A percentile compares a stretch with the other conserved stretches of the same genome.
Evolutionary conservation across 2,329 filamentous ascomycete genomes (phyloP).

Genomic region (Davidsoniella virescens): DNA sequence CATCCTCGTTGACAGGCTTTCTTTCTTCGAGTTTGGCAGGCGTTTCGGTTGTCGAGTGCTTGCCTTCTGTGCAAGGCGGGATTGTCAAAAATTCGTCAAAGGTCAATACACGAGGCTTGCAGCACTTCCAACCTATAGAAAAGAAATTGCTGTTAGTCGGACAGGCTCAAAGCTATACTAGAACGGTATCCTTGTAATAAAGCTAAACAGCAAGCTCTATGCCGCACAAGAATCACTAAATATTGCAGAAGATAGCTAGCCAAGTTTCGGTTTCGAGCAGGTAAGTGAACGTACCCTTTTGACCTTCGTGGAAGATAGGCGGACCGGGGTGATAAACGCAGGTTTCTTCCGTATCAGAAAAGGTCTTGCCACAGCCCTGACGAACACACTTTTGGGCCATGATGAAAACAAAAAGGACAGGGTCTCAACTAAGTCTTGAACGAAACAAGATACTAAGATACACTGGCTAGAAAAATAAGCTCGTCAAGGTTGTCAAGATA

Average conservation of each 20-base stretch:
- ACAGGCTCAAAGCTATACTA: neutral
- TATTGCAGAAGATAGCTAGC: too few species aligned
- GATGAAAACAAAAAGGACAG: neutral
- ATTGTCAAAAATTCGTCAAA: conserved; percentile 97
- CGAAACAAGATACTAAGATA: too few species aligned
- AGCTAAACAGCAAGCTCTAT: neutral
- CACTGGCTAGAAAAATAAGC: too few species aligned
- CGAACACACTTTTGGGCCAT: conserved; percentile 87
- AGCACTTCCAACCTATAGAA: conserved; percentile 83
- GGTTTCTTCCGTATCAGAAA: conserved; percentile 56
- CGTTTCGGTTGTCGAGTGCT: conserved; percentile 73
- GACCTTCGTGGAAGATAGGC: conserved; percentile 91
- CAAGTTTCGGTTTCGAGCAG: neutral
- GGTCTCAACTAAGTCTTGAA: too few species aligned
- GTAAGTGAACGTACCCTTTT: conserved; percentile 60
- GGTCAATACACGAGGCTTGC: conserved; percentile 87
- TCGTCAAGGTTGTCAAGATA: too few species aligned
- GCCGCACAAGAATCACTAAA: too few species aligned
- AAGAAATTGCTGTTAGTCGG: neutral
- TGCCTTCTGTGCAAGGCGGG: conserved; percentile 79
- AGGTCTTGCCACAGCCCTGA: conserved; percentile 84
- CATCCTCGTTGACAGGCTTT: conserved; percentile 26
- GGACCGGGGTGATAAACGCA: conserved; percentile 89
- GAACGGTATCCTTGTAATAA: neutral
- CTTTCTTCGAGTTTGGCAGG: conserved; percentile 47